A percentile compares a stretch with the other conserved stretches of the same genome.
These are phyloP conservation scores for Colletotrichum sp. DNA, from an alignment of 2,329 filamentous ascomycete genomes.

Conservation along the genomic window DNA sequence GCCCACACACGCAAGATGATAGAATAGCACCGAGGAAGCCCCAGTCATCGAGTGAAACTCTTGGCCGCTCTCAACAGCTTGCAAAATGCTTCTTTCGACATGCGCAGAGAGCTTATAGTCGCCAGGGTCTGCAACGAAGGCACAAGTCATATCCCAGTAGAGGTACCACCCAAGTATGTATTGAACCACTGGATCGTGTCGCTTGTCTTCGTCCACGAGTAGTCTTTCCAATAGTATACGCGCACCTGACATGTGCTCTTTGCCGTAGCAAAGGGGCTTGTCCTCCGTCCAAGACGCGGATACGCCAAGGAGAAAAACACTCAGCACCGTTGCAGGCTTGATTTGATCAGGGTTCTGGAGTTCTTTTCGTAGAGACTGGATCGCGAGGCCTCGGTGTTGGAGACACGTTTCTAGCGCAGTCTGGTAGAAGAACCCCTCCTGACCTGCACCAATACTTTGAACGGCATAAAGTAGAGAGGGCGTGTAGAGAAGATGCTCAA, in stretches of 20 bases:
- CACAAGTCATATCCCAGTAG: neutral
- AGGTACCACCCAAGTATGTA: neutral
- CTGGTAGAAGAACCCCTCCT: neutral
- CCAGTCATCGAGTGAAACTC: neutral
- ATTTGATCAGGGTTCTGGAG: neutral
- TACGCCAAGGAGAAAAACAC: neutral
- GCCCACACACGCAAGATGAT: neutral
- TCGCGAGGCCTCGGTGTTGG: neutral
- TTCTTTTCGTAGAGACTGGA: neutral
- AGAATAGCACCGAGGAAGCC: neutral
- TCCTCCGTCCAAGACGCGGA: neutral
- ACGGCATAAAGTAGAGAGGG: neutral
- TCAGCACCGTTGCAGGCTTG: neutral
- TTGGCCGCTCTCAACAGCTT: neutral
- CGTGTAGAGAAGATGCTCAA: neutral
- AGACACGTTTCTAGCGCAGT: neutral
- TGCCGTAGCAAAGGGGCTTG: neutral
- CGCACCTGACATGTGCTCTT: neutral
- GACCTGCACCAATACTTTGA: neutral
- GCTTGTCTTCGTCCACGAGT: neutral
- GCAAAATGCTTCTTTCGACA: neutral
- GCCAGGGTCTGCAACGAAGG: neutral
- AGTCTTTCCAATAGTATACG: neutral
- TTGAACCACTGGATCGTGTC: neutral
- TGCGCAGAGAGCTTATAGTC: neutral